These are phyloP conservation scores for Prunus mongolica DNA, from an alignment of 306 rosid genomes.

Conservation along the genomic window DNA sequence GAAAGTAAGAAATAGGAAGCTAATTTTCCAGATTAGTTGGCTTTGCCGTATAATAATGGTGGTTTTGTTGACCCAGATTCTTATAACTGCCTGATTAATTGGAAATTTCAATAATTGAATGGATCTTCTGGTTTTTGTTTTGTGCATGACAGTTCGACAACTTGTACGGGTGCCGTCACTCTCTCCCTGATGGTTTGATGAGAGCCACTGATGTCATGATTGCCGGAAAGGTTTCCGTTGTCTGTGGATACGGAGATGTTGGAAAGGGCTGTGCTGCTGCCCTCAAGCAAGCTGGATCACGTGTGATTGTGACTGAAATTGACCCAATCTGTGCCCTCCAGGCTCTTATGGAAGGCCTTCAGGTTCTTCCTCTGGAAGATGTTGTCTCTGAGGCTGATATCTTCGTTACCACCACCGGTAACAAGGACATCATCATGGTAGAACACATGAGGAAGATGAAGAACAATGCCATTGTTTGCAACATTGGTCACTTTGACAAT, in stretches of 20 bases:
- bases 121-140: background rate
- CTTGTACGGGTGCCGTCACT: conserved; percentile 98
- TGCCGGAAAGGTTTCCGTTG: conserved; percentile 89
- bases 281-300: conserved; percentile 92
- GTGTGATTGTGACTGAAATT: conserved; percentile 84
- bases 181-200: conserved; percentile 97
- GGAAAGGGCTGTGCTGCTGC: conserved; percentile 99
- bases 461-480: conserved; percentile 94
- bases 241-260: conserved; percentile 90
- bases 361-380: conserved; percentile 63
- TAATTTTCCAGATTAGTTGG: background rate
- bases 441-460: conserved; percentile 88
- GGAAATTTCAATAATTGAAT: background rate
- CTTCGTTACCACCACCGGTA: conserved; percentile 92
- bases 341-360: conserved; percentile 92
- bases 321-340: conserved; percentile 99
- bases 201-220: conserved; percentile 98
- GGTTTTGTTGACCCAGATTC: background rate
- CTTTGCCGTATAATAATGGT: background rate
- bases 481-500: conserved; percentile 97
- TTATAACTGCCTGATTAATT: background rate
- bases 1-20: background rate
- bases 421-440: conserved; percentile 95
- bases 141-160: conserved; percentile 68
- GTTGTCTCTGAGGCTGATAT: conserved; percentile 66